Base-by-base conservation (phyloP, 2,329 filamentous ascomycete genomes). In the Tolypocladium amazonense region DNA sequence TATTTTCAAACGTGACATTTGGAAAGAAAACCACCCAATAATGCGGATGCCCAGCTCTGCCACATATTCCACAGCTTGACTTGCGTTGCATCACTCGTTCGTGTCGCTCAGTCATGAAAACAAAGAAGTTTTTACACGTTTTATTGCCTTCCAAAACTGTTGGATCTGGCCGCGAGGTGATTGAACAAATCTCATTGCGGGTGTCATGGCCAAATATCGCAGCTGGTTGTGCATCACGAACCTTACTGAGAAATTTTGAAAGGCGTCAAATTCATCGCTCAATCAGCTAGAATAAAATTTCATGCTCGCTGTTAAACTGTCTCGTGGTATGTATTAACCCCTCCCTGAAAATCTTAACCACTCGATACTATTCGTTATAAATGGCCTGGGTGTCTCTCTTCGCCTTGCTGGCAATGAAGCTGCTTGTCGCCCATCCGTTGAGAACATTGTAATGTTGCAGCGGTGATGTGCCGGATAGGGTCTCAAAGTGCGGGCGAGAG, bases 361-460 rank as follows among this genome's bases (percentile, higher is more conserved):
- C 12, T 11, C 3, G 8, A 33, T 4, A 3, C 20, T 37, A 54
- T 20, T 37, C 9, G 11, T 54, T 23, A 15, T 54, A 54, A 4
- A 37, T n/a, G 20, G 50, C 20, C 2, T 8, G 50, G 20, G 3
- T 18, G 15, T 56, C 12, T 23, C 52, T 33, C 35, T 38, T 50
- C 18, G 56, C 50, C 33, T 60, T 56, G 53, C 60, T 59, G 15
- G 41, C 50, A 18, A 57, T 56, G 59, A 75, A 72, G 57, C 73
- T 75, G 61, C 70, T 74, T 1, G 63, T 66, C 4, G 71, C 65
- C 75, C 74, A 76, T 2, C 74, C 74, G 53, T 76, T 75, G 47
- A 62, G 52, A 5, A 69, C 62, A 41, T 63, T 68, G 57, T 72
- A 76, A 58, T 73, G 66, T 7, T 70, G 64, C 1, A 68, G 56